A percentile compares a stretch with the other conserved stretches of the same genome.
These are phyloP conservation scores for Heliamphora pulchella DNA, from an alignment of 179 eudicot genomes.

Conservation along the genomic window DNA sequence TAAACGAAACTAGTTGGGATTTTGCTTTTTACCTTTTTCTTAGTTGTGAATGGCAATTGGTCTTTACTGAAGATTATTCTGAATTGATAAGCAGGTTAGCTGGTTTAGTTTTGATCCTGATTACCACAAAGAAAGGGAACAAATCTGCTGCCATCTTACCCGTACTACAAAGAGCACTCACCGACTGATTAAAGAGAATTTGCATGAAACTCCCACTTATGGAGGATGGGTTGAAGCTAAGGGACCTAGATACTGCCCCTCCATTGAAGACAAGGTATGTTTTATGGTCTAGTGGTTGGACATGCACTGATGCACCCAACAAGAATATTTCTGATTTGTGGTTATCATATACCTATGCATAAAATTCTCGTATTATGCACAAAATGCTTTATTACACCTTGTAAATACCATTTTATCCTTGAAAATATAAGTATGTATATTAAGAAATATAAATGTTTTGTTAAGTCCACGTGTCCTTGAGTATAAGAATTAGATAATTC, in stretches of 20 bases:
- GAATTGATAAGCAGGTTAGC: constrained; percentile 56
- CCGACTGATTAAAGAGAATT: constrained; percentile 73
- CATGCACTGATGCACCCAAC: no score
- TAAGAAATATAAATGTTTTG: no score
- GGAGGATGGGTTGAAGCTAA: constrained; percentile 99
- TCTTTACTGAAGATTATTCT: constrained; percentile 17
- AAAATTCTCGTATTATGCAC: no score
- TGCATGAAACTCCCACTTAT: constrained; percentile 99
- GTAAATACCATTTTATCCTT: no score
- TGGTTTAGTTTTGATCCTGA: constrained; percentile 98
- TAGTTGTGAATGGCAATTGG: not conserved
- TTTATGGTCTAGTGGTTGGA: not conserved
- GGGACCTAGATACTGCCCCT: constrained; percentile 99
- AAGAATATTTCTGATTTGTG: no score
- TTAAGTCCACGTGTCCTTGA: no score
- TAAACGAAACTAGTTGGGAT: not conserved
- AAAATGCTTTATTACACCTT: no score
- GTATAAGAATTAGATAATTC: no score
- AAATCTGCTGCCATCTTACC: constrained; percentile 96
- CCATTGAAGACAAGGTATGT: constrained; percentile 94
- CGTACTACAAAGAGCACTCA: constrained; percentile 90
- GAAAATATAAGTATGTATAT: no score
- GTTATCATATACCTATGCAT: no score
- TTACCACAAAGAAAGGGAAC: constrained; percentile 73
- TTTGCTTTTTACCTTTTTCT: not conserved